Evolutionary conservation across 371 early-diverging fungal genomes (phyloP), one percentile per base, ranked within the genome.

Genomic region (Mortierella sp.): DNA sequence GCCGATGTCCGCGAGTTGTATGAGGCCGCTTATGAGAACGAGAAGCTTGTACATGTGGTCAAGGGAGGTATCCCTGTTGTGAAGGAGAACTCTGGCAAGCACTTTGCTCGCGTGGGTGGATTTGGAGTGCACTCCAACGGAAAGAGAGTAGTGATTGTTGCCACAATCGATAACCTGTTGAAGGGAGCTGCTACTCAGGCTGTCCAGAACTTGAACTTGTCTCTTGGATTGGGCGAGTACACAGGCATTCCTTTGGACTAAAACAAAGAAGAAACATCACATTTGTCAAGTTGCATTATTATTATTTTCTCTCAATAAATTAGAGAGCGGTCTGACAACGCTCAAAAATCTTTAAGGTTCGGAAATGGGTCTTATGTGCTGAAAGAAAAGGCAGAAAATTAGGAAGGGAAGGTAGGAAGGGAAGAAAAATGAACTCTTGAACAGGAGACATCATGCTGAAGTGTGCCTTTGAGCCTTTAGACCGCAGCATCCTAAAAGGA

Each of bases 131-230:
- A 93, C 28, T 83, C 91, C 23, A 88, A 85, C 5, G 93, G 90
- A n/a, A 88, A 90, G 77, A 86, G 97, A 43, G 96, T 89, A 4
- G 96, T 97, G 2, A 82, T 98, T n/a, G 90, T 94, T 15, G 91
- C 94, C 9, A 97, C 97, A n/a, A 92, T 98, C 51, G 98, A 98
- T 80, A 98, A 98, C 66, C 73, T 98, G 74, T 87, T 97, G 66
- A 98, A 98, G 89, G 99, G 98, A 9, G 97, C 97, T 26, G 97
- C 97, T 16, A 98, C 97, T 26, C 98, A 98, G 84, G 96, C 97
- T 11, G 76, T 97, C 48, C 98, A 98, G 89, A 94, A 94, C 83
- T 83, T 93, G 68, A 94, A 94, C 73, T 80, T 94, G 70, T 88
- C 92, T 25, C 81, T 94, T 21, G 91, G 91, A 12, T 81, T 91